Evolutionary conservation across 2,329 filamentous ascomycete genomes (phyloP), one percentile per base, ranked within the genome.

Genomic region (Pezicula rhizophila): DNA sequence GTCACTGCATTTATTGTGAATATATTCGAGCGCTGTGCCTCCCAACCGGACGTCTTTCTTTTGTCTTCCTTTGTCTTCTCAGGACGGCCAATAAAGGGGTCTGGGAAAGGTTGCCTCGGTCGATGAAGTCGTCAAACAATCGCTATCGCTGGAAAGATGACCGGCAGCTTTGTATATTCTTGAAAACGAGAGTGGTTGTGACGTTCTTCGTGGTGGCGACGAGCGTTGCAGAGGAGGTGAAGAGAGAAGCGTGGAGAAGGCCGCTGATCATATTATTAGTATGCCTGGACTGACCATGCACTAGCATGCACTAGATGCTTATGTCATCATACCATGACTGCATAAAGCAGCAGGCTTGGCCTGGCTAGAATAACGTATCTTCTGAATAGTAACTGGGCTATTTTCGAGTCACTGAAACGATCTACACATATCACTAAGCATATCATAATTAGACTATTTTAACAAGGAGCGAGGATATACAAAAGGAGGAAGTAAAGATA

Each of bases 31-130:
- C 28, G 11, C 28, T 31, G 11, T 31, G 28, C 28, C 28, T 31
- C 28, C 28, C 28, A 10, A 31, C 28, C 28, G 28, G 7, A 31
- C 12, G 28, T 67, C 70, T 23, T 23, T 23, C 23, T 23, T 67
- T n/a, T 65, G 62, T 73, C 56, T 48, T 51, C 52, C 51, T 58
- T 60, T 55, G 42, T 55, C 53, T 61, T 61, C 56, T 53, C 57
- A 60, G 60, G 63, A 55, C 40, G 48, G 80, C 79, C 79, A 83
- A 73, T 79, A 60, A 83, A 83, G 79, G 80, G 72, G 74, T 83
- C 79, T 73, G 73, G 62, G 65, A 70, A 23, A 59, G 54, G 51
- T 50, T 58, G 64, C 57, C 57, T 31, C 58, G 64, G 63, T 65
- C 66, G 61, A 58, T 52, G 54, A 65, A 64, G 63, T 55, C 57